Evolutionary conservation across 2,329 filamentous ascomycete genomes (phyloP).

Genomic region (Phoma herbarum): DNA sequence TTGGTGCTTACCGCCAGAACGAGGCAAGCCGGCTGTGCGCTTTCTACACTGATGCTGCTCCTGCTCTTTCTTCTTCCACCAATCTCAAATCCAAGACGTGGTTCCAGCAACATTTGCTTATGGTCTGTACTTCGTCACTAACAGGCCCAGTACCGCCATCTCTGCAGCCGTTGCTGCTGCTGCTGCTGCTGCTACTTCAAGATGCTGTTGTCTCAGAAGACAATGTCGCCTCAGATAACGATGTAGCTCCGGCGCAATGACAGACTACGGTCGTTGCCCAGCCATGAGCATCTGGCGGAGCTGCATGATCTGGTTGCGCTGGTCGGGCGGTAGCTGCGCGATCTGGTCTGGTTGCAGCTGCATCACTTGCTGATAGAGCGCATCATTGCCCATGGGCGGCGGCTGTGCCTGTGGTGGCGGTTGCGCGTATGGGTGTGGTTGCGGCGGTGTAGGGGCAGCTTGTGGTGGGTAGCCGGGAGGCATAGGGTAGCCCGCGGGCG

Average conservation of each 20-base stretch:
- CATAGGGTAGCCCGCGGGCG: constrained; percentile 37
- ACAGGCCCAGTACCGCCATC: background rate
- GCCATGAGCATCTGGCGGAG: constrained; percentile 70
- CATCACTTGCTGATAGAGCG: constrained; percentile 82
- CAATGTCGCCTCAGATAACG: no score
- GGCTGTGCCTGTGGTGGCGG: constrained; percentile 22
- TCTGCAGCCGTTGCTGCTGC: no score
- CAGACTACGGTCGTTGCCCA: constrained; percentile 27
- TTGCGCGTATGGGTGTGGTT: constrained; percentile 55
- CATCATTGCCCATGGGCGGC: constrained; percentile 62
- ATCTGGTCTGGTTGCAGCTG: constrained; percentile 82
- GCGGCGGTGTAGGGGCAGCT: constrained; percentile 59
- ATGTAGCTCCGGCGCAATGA: background rate
- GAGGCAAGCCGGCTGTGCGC: background rate
- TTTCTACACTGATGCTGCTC: background rate
- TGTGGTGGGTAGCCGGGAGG: constrained; percentile 55
- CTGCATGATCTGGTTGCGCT: constrained; percentile 80
- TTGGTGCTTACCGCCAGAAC: background rate
- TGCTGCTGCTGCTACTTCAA: no score
- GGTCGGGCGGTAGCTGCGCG: constrained; percentile 76
- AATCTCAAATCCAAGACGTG: background rate
- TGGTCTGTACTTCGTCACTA: background rate
- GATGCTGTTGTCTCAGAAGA: no score
- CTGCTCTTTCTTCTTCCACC: background rate
- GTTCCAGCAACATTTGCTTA: background rate